Percentiles rank a stretch among this genome's conserved stretches.
Conservation (phyloP, 495 filamentous ascomycete genomes). For the Penicillium mononematosum region DNA sequence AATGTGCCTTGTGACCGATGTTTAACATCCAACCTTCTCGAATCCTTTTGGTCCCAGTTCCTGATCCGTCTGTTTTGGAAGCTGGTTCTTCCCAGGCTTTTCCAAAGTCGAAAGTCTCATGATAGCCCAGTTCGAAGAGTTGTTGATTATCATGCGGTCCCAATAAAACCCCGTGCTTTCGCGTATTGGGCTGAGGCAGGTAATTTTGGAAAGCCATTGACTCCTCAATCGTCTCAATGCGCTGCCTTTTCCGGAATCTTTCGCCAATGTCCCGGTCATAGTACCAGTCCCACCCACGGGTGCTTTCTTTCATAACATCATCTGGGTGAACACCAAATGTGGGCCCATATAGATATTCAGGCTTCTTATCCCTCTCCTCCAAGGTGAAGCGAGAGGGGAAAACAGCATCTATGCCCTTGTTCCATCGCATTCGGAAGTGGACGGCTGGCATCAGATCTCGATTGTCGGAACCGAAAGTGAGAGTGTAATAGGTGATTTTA, state of each 20-base stretch:
- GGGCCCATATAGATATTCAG: slow-evolving; percentile 45
- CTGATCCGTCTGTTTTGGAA: slow-evolving; percentile 9
- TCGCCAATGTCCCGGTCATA: slow-evolving; percentile 38
- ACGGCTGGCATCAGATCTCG: slow-evolving; percentile 47
- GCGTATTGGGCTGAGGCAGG: slow-evolving; percentile 34
- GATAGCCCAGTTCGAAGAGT: slow-evolving; percentile 38
- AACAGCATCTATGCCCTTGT: slow-evolving; percentile 42
- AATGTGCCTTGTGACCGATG: slow-evolving; percentile 50
- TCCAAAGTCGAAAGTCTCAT: slow-evolving; percentile 43
- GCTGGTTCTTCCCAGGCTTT: slow-evolving; percentile 41
- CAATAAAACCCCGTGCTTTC: slow-evolving; percentile 48
- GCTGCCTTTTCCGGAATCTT: slow-evolving; percentile 42
- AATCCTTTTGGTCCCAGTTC: slow-evolving; percentile 19
- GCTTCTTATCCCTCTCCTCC: slow-evolving; percentile 19
- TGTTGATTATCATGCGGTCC: slow-evolving; percentile 50
- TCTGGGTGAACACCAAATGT: slow-evolving; percentile 41
- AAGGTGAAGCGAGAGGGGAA: slow-evolving; percentile 48
- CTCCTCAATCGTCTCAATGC: slow-evolving; percentile 30
- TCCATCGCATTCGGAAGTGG: slow-evolving; percentile 50
- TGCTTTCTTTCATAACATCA: slow-evolving; percentile 43
- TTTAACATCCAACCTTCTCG: slow-evolving; percentile 60
- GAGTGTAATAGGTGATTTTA: slow-evolving; percentile 36
- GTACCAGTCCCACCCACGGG: slow-evolving; percentile 58
- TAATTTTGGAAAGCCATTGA: slow-evolving; percentile 34
- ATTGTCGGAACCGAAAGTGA: slow-evolving; percentile 46